Evolutionary conservation across 2,329 filamentous ascomycete genomes (phyloP), one percentile per base, ranked within the genome.

Genomic region (Dichotomopilus funicola): DNA sequence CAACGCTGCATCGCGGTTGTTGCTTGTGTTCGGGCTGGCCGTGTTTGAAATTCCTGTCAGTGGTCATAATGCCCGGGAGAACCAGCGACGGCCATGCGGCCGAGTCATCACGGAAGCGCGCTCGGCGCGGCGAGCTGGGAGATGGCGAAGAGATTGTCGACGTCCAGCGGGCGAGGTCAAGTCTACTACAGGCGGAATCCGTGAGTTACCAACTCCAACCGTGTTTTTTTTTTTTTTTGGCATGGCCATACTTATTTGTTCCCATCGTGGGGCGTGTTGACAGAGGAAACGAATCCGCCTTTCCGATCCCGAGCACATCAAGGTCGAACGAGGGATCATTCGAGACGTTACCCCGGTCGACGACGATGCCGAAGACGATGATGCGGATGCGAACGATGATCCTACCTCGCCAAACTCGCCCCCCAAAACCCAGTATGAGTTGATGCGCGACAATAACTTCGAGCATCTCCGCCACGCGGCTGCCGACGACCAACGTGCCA

Each of bases 401-500:
- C 35, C 54, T 8, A 10, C 63, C 3, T 49, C 56, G 2, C 59
- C 59, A 1, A 60, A 68, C 13, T 66, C 73, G 0, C 78, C 76
- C 0, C 72, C 77, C 0, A 75, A 76, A 43, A 83, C 82, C 0
- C 82, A 86, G 59, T 86, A 86, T 65, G 83, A 86, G 61, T 66
- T 78, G 8, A 74, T 81, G 70, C 76, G 83, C 55, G 83, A 86
- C 66, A 74, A 73, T 45, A 78, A 78, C 49, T 86, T 82, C 59
- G 73, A 72, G 49, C 82, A 86, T 64, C 69, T 86, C 5, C 70
- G 76, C 34, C 69, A 85, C 55, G 72, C 76, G 38, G 80, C 82
- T 10, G 70, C 74, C 61, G 83, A 86, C 62, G 85, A 88, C 64
- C 70, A 80, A 51, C 76, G 78, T 49, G 85, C 85, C 34, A 88